Evolutionary conservation across 2,329 filamentous ascomycete species (phyloP).

Genomic region (Curvularia sp.): DNA sequence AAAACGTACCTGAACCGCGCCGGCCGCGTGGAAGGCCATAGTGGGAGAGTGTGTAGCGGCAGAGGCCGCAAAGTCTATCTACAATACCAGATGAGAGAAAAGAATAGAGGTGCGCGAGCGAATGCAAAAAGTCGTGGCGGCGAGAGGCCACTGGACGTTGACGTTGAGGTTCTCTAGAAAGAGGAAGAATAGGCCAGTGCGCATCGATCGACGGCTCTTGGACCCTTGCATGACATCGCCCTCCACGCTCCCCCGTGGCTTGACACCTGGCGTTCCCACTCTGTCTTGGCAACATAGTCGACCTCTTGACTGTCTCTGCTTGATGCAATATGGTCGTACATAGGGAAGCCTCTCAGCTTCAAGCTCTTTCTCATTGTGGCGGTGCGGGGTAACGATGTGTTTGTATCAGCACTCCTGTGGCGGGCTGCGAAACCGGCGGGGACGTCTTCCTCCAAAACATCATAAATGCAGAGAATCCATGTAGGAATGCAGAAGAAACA

Average conservation of each 20-base stretch:
- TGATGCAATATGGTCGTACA: neutral
- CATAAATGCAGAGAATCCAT: neutral
- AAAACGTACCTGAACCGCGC: constrained; percentile 57
- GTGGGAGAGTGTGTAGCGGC: constrained; percentile 40
- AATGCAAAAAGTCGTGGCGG: constrained; percentile 26
- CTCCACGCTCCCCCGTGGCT: constrained; percentile 17
- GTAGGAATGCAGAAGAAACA: neutral
- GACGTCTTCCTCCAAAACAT: neutral
- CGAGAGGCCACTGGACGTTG: constrained; percentile 22
- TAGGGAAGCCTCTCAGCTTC: neutral
- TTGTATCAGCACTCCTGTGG: neutral
- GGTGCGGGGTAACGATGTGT: neutral
- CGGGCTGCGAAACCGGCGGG: neutral
- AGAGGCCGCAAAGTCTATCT: constrained; percentile 36
- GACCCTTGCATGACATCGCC: constrained; percentile 15
- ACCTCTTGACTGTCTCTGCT: neutral
- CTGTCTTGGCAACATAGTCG: neutral
- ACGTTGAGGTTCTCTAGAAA: constrained; percentile 28
- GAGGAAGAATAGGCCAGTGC: constrained; percentile 32
- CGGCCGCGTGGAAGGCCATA: constrained; percentile 62
- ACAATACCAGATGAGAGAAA: constrained; percentile 29
- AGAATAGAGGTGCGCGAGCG: constrained; percentile 30
- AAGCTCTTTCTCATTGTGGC: neutral
- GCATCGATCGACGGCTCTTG: constrained; percentile 21
- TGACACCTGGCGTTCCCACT: constrained; percentile 12